Conservation (phyloP, 177 flowering plant species). For the Vitis hybrid region DNA sequence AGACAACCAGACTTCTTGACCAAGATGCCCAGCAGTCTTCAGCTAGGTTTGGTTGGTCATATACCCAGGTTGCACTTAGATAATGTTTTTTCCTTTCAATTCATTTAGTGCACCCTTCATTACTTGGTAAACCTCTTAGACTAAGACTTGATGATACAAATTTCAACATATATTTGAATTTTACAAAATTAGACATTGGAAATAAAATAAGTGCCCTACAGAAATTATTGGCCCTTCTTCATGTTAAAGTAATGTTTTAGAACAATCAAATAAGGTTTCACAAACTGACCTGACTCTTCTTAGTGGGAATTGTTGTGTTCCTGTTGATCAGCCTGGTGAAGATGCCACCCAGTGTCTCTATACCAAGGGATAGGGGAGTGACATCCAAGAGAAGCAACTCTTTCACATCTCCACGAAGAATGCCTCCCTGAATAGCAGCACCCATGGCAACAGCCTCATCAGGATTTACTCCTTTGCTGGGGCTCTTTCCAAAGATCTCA, state of each 20-base stretch:
- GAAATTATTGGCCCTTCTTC: neutral
- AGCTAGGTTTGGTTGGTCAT: no score
- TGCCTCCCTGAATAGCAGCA: constrained; percentile 88
- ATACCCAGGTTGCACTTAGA: no score
- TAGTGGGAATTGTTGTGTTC: constrained; percentile 85
- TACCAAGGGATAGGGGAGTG: constrained; percentile 83
- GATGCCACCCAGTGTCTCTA: constrained; percentile 82
- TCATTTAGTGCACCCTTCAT: no score
- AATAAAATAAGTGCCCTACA: no score
- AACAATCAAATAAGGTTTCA: neutral
- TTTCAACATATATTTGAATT: no score
- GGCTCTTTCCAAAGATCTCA: constrained; percentile 73
- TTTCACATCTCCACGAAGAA: constrained; percentile 84
- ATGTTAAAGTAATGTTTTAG: neutral
- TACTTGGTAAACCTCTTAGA: no score
- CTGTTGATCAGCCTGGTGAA: constrained; percentile 74
- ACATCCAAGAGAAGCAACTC: constrained; percentile 85
- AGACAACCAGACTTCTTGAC: neutral
- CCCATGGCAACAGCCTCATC: constrained; percentile 94
- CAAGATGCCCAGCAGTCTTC: neutral
- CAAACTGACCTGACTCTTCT: constrained; percentile 72
- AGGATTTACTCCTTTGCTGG: constrained; percentile 87
- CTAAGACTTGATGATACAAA: no score
- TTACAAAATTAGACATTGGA: no score
- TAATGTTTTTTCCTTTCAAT: no score